These are phyloP conservation scores for Thalassiosira gravida DNA, from an alignment of 352 stramenopile genomes.

Conservation along the genomic window DNA sequence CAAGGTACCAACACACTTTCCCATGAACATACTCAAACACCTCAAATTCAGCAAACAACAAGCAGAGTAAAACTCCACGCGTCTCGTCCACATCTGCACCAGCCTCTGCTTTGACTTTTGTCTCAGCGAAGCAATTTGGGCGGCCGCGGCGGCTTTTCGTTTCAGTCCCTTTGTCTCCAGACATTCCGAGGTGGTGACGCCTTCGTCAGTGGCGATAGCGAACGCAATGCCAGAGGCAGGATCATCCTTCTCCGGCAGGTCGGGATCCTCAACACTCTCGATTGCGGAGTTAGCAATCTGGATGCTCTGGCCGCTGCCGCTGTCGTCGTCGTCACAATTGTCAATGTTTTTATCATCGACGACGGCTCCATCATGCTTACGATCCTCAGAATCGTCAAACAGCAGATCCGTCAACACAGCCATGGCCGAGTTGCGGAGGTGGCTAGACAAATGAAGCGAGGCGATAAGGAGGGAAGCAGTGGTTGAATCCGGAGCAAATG, in stretches of 20 bases:
- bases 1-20: conserved; percentile 23
- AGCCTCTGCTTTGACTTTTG: conserved; percentile 53
- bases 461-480: conserved; percentile 57
- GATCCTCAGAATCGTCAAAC: conserved; percentile 8
- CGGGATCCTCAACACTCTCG: conserved; percentile 31
- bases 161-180: conserved; percentile 82
- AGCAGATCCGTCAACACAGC: conserved; percentile 41
- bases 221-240: conserved; percentile 25
- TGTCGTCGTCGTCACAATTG: conserved; percentile 1
- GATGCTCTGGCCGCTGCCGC: conserved; percentile 28
- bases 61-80: conserved; percentile 71
- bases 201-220: background rate
- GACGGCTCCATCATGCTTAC: conserved; percentile 1
- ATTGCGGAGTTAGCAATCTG: conserved; percentile 48
- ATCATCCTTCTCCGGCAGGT: conserved; percentile 51
- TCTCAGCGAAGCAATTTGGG: conserved; percentile 67
- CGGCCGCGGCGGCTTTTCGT: conserved; percentile 79
- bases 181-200: conserved; percentile 48
- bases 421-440: conserved; percentile 41
- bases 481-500: conserved; percentile 43
- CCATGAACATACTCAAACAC: conserved; percentile 67
- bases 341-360: conserved; percentile 7
- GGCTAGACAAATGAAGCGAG: conserved; percentile 50
- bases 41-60: conserved; percentile 57
- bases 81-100: conserved; percentile 65